A percentile compares a stretch with the other conserved stretches of the same genome.
Evolutionary conservation across 2,329 filamentous ascomycete species (phyloP).

Genomic region (Monilinia polystroma): DNA sequence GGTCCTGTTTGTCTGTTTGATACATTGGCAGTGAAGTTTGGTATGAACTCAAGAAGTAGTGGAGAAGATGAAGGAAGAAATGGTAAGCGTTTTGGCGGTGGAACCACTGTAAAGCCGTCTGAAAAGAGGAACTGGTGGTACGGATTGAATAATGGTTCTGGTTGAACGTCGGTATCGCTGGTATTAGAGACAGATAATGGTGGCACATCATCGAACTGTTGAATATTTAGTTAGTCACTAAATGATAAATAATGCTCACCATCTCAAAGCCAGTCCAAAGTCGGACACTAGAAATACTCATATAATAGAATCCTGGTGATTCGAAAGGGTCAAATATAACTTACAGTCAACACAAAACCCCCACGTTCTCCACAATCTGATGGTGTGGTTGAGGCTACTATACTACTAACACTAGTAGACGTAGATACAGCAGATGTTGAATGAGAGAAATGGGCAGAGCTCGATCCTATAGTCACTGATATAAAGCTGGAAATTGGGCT

Average conservation of each 20-base stretch:
- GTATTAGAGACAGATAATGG: conserved; percentile 31
- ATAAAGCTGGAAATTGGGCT: neutral
- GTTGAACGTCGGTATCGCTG: conserved; percentile 27
- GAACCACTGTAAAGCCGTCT: conserved; percentile 40
- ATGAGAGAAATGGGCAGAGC: conserved; percentile 3
- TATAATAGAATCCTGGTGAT: neutral
- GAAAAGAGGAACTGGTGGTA: conserved; percentile 43
- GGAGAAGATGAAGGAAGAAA: conserved; percentile 39
- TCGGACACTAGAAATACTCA: neutral
- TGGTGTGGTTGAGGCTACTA: conserved; percentile 22
- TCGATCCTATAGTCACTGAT: neutral
- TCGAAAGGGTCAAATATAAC: conserved; percentile 3
- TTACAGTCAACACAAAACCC: conserved; percentile 37
- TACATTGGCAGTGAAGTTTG: conserved; percentile 32
- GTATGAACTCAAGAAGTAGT: conserved; percentile 39
- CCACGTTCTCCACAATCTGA: conserved; percentile 35
- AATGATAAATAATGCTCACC: too few species aligned
- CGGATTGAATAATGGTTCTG: conserved; percentile 38
- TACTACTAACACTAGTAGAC: conserved; percentile 14
- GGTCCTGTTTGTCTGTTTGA: conserved; percentile 26
- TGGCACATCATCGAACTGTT: conserved; percentile 40
- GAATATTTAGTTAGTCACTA: neutral
- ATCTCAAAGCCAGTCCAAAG: neutral
- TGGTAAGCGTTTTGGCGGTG: conserved; percentile 36
- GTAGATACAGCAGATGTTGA: conserved; percentile 26